A percentile compares a stretch with the other conserved stretches of the same genome.
phyloP scores from a whole-genome alignment of 2,329 filamentous ascomycete genomes.

The Arthroderma sp. region DNA sequence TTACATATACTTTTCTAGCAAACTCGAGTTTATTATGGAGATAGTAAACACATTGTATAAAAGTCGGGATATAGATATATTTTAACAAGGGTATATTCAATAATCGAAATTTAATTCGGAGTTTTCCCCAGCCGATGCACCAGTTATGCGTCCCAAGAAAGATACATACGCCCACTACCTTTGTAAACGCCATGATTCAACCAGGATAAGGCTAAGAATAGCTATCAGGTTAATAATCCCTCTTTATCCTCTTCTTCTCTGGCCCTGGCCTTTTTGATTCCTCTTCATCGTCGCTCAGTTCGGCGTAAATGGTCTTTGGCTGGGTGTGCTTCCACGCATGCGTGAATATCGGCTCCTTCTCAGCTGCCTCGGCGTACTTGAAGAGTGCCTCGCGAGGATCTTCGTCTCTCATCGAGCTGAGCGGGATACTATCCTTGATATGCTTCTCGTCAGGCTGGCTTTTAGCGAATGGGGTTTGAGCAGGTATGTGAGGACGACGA shows the following conservation, averaged over 20 bases:
- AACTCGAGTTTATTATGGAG: no score
- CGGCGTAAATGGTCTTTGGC: constrained; percentile 81
- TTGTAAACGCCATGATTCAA: background rate
- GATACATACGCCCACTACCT: background rate
- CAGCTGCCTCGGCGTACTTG: constrained; percentile 86
- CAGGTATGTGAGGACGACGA: constrained; percentile 69
- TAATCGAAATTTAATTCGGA: background rate
- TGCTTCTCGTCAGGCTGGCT: constrained; percentile 80
- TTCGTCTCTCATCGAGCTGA: constrained; percentile 89
- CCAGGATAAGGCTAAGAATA: no score
- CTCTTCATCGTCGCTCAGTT: constrained; percentile 72
- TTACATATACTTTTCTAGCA: no score
- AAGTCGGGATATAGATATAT: background rate
- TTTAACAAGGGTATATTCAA: background rate
- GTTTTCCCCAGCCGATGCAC: background rate
- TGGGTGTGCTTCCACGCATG: constrained; percentile 87
- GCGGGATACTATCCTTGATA: constrained; percentile 74
- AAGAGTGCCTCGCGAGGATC: constrained; percentile 87
- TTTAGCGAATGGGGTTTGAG: constrained; percentile 80
- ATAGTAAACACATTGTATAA: background rate
- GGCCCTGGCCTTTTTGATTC: constrained; percentile 44
- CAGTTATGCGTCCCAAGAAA: background rate
- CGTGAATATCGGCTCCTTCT: constrained; percentile 89
- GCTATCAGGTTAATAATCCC: constrained; percentile 17
- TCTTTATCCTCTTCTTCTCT: constrained; percentile 48